phyloP scores from a whole-genome alignment of 345 rosid species.

The Lepidium didymum region DNA sequence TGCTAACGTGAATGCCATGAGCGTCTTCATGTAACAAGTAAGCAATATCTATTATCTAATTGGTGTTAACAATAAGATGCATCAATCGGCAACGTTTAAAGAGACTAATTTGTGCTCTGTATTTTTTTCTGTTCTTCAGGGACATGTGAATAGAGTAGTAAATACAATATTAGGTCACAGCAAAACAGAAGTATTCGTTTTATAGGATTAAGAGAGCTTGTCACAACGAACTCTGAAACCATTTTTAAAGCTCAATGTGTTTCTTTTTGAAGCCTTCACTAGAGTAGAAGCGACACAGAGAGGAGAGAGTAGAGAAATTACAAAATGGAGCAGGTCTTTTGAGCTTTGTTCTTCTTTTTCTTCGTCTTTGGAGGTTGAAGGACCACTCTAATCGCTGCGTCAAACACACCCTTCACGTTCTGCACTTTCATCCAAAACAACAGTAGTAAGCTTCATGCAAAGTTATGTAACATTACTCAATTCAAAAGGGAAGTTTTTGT shows the following conservation, averaged over 20 bases:
- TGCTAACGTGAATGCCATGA: background rate
- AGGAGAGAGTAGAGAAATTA: slow-evolving; percentile 20
- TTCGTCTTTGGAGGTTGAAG: slow-evolving; percentile 93
- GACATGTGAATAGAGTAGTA: background rate
- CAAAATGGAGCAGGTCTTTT: slow-evolving; percentile 86
- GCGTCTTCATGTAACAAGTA: background rate
- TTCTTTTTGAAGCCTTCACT: slow-evolving; percentile 11
- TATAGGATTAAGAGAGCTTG: slow-evolving; percentile 10
- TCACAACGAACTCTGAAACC: slow-evolving; percentile 8
- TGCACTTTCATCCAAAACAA: slow-evolving; percentile 24
- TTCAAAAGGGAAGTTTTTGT: background rate
- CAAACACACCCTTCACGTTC: slow-evolving; percentile 94
- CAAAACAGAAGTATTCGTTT: slow-evolving; percentile 1
- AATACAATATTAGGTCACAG: slow-evolving; percentile 13
- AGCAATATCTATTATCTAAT: background rate
- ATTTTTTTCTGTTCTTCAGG: background rate
- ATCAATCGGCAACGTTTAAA: background rate
- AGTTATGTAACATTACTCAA: background rate
- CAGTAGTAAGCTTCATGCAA: background rate
- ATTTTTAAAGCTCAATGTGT: background rate
- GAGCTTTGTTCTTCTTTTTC: slow-evolving; percentile 85
- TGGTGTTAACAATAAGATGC: background rate
- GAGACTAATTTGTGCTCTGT: background rate
- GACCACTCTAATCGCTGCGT: slow-evolving; percentile 85
- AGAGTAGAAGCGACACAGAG: background rate